Conservation (phyloP, 1,284 basidiomycete genomes). For the Sanghuangporus baumii region DNA sequence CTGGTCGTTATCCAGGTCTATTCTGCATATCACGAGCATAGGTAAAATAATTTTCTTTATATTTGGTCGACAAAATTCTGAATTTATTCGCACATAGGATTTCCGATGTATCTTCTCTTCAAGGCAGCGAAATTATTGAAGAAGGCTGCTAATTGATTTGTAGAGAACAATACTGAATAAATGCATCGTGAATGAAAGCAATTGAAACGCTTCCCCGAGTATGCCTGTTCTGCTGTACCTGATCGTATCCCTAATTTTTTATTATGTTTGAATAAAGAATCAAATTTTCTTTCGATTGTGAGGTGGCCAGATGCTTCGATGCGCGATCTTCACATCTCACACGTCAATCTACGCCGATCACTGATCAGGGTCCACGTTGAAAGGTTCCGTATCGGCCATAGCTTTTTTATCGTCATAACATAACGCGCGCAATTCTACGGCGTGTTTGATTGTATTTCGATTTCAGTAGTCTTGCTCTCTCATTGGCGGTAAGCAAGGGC, state of each 20-base stretch:
- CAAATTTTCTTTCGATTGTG: too few relatives aligned
- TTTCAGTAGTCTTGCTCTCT: too few relatives aligned
- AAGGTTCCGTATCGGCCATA: too few relatives aligned
- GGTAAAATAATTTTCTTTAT: conserved; percentile 6
- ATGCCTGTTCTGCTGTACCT: too few relatives aligned
- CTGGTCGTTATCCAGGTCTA: conserved; percentile 14
- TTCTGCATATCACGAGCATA: conserved; percentile 10
- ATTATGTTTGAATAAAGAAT: too few relatives aligned
- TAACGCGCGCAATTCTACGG: not conserved
- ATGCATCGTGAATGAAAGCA: too few relatives aligned
- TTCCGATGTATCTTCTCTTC: conserved; percentile 19
- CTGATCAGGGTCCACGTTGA: too few relatives aligned
- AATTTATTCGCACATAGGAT: not conserved
- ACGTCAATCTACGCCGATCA: too few relatives aligned
- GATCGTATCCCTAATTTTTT: too few relatives aligned
- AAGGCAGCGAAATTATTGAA: conserved; percentile 19
- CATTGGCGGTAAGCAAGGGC: not conserved
- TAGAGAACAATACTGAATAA: too few relatives aligned
- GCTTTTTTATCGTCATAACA: not conserved
- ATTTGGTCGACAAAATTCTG: not conserved
- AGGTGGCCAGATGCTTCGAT: too few relatives aligned
- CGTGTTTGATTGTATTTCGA: not conserved
- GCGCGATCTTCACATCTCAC: not conserved
- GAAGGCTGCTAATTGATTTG: not conserved
- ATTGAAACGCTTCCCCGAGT: too few relatives aligned